Percentiles rank a stretch among this genome's conserved stretches.
phyloP scores from a whole-genome alignment of 345 rosid genomes.

The Populus nigra region DNA sequence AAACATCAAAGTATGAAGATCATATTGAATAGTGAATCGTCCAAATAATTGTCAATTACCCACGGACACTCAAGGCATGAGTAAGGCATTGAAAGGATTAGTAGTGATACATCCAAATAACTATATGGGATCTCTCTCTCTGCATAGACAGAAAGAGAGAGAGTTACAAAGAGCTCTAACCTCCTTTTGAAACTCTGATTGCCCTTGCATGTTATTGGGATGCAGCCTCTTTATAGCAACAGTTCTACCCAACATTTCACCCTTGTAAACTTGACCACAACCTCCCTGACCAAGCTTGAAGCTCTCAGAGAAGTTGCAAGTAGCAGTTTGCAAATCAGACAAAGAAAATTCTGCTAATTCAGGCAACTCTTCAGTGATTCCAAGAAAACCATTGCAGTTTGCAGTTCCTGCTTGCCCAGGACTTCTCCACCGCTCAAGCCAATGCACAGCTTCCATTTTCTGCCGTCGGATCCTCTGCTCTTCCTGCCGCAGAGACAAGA shows the following conservation, averaged over 20 bases:
- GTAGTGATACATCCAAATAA: background rate
- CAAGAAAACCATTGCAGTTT: slow-evolving; percentile 44
- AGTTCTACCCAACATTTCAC: slow-evolving; percentile 81
- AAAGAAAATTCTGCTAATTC: slow-evolving; percentile 58
- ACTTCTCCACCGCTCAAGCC: slow-evolving; percentile 72
- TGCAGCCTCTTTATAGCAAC: slow-evolving; percentile 64
- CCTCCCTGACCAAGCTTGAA: slow-evolving; percentile 69
- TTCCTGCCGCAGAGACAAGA: slow-evolving; percentile 53
- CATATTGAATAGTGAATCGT: background rate
- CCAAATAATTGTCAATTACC: background rate
- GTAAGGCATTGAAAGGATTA: background rate
- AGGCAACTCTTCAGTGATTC: slow-evolving; percentile 50
- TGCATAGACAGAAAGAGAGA: background rate
- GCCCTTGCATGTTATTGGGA: slow-evolving; percentile 64
- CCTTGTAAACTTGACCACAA: slow-evolving; percentile 66
- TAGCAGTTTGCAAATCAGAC: slow-evolving; percentile 56
- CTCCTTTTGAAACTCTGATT: slow-evolving; percentile 65
- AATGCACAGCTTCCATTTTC: slow-evolving; percentile 60
- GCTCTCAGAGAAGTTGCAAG: slow-evolving; percentile 73
- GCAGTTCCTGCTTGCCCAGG: slow-evolving; percentile 41
- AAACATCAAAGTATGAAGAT: background rate
- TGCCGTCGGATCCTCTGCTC: slow-evolving; percentile 57
- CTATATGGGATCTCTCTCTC: background rate
- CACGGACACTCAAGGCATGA: background rate
- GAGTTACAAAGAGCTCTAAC: slow-evolving; percentile 30